Conservation (phyloP, 2,329 filamentous ascomycete genomes). For the Gliomastix tumulicola region DNA sequence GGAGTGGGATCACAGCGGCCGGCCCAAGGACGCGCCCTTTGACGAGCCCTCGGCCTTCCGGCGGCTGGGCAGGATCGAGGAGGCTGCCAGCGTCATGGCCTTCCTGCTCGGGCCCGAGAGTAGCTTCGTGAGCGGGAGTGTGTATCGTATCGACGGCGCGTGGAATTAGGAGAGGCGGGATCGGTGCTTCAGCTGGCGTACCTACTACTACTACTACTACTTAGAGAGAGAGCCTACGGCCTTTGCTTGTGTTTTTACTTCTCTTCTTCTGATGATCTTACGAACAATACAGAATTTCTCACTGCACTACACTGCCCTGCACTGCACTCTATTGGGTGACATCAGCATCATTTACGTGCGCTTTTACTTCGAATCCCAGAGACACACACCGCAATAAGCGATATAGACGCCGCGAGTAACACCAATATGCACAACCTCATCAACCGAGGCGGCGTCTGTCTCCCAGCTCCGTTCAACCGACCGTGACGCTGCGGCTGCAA, state of each 20-base stretch:
- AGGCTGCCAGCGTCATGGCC: conserved; percentile 36
- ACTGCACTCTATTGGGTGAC: no score
- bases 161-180: conserved; percentile 16
- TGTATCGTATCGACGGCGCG: conserved; percentile 36
- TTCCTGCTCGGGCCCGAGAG: conserved; percentile 40
- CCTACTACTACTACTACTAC: neutral
- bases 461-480: no score
- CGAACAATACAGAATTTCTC: no score
- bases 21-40: conserved; percentile 27
- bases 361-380: no score
- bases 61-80: conserved; percentile 37
- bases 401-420: no score
- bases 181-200: neutral
- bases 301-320: no score
- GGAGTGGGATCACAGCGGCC: conserved; percentile 23
- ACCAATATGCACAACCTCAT: no score
- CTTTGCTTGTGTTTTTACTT: neutral
- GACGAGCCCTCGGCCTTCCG: conserved; percentile 32
- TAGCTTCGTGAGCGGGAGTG: conserved; percentile 35
- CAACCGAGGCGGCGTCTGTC: no score
- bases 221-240: neutral
- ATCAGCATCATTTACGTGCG: no score
- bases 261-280: neutral
- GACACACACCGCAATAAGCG: no score
- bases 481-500: no score